Base-by-base conservation (phyloP, 2,329 filamentous ascomycete genomes). In the Phyllosticta citribraziliensis region DNA sequence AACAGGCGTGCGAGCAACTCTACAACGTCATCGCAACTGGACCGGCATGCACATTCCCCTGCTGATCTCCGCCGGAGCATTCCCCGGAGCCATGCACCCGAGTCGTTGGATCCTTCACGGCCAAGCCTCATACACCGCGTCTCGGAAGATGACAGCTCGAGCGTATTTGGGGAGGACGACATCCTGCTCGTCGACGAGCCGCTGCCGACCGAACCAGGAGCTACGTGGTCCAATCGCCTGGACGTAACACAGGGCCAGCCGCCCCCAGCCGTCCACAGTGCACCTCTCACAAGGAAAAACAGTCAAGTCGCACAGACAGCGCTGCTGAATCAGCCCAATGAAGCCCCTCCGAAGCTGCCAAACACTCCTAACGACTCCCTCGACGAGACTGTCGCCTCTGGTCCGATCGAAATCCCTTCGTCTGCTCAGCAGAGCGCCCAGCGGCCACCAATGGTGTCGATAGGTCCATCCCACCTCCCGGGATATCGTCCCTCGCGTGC, bases 401-500 rank as follows among this genome's bases (percentile, higher is more conserved):
- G 52, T 9, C 20, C 20, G 10, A 53, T n/a, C 12, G 19, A 53
- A 53, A 3, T 19, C 10, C 11, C 52, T 10, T 12, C 20, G 52
- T 17, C 52, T 53, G 52, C 20, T 20, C 58, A 35, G 19, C 53
- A 50, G 25, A 25, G 33, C 10, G 65, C 71, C n/a, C 69, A 70
- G 58, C 70, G 73, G 14, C 73, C 77, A 11, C 73, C 75, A 10
- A 67, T 79, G 65, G 66, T 75, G 6, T 72, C 75, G 27, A 71
- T 79, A 22, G 76, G 76, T 20, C 70, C 73, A 54, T 80, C 78
- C 22, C 78, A 80, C 65, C 66, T 80, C n/a, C 78, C 78, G 3
- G 76, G 76, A 11, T 79, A 74, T 61, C 71, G 74, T n/a, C 70
- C 74, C 25, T 80, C 78, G 9, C 68, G 76, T 57, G 70, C 76